Evolutionary conservation across 208 protist genomes (phyloP), one percentile per base, ranked within the genome.

Genomic region (Perkinsela sp.): DNA sequence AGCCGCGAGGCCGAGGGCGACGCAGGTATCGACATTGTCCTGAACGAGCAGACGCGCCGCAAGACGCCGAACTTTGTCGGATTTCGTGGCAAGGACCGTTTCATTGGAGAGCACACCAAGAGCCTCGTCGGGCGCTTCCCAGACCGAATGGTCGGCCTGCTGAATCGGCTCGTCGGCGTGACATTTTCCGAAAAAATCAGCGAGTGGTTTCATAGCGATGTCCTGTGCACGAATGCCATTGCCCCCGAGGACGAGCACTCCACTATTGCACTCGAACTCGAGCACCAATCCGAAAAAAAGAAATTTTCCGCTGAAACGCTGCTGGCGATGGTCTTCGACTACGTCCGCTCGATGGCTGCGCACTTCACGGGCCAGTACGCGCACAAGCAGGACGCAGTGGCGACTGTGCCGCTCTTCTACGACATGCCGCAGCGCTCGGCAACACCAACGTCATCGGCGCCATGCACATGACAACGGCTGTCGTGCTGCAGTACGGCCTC

Each of bases 31-130:
- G 74, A 85, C 40, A 78, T 93, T 15, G 81, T 95, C 30, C 73
- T 94, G 15, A 94, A 94, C 72, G 90, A 94, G 68, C 88, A 94
- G 73, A 76, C 83, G 22, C 90, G 90, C 57, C 82, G 92, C 6
- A 94, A 94, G 70, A 93, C 86, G 48, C 72, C 78, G 2, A 77
- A 78, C n/a, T 88, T 80, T 66, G 71, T 95, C 22, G 87, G 83
- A 2, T 92, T 93, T 73, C 78, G 85, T 32, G 82, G 78, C 28
- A 74, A 80, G 29, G 89, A 95, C 69, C 78, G 91, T n/a, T 73
- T 80, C 66, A 87, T 93, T 68, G 85, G 83, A 1, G 82, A 91
- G 32, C 77, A 87, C 72, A 85, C 88, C 1, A 72, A 77, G 1
- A 82, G 77, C 57, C 75, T 93, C 28, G 81, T 75, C 67, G 76